A percentile compares a stretch with the other conserved stretches of the same genome.
These are phyloP conservation scores for Jaenimonas drosophilae DNA, from an alignment of 208 protist species.

Conservation along the genomic window DNA sequence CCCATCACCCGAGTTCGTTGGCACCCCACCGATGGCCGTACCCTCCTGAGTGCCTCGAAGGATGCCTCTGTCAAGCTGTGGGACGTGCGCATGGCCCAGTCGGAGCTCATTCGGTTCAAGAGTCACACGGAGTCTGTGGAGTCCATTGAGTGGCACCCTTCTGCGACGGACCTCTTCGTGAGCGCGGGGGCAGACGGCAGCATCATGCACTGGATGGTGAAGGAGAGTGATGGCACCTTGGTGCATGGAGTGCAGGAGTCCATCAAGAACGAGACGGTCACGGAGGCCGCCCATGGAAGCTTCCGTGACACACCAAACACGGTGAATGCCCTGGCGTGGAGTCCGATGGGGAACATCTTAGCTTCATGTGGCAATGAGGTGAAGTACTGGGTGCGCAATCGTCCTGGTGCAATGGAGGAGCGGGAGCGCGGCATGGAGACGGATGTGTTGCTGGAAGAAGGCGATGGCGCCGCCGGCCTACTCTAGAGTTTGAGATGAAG, in stretches of 20 bases:
- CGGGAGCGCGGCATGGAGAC: constrained; percentile 49
- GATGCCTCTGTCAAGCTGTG: constrained; percentile 76
- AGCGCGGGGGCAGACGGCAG: constrained; percentile 68
- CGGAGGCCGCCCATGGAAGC: constrained; percentile 70
- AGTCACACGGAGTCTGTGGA: constrained; percentile 69
- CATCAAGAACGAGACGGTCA: constrained; percentile 35
- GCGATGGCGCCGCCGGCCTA: not conserved
- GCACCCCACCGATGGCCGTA: constrained; percentile 57
- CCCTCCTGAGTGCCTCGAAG: constrained; percentile 69
- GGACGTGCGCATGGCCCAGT: constrained; percentile 74
- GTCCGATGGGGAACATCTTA: constrained; percentile 71
- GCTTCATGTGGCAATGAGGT: constrained; percentile 70
- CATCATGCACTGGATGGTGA: constrained; percentile 79
- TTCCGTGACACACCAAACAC: constrained; percentile 77
- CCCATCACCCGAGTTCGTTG: constrained; percentile 71
- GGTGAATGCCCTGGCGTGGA: constrained; percentile 67
- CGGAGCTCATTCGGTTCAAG: constrained; percentile 63
- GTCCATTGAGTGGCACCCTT: constrained; percentile 75
- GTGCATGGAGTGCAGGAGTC: constrained; percentile 54
- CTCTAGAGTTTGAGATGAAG: no score
- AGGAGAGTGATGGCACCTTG: constrained; percentile 46
- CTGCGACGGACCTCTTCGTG: constrained; percentile 56
- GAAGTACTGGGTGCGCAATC: constrained; percentile 84
- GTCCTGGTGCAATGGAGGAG: constrained; percentile 80
- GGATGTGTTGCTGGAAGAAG: constrained; percentile 46